Evolutionary conservation across 139 green algal genomes (phyloP), one percentile per base, ranked within the genome.

Genomic region (Micractinium conductrix): DNA sequence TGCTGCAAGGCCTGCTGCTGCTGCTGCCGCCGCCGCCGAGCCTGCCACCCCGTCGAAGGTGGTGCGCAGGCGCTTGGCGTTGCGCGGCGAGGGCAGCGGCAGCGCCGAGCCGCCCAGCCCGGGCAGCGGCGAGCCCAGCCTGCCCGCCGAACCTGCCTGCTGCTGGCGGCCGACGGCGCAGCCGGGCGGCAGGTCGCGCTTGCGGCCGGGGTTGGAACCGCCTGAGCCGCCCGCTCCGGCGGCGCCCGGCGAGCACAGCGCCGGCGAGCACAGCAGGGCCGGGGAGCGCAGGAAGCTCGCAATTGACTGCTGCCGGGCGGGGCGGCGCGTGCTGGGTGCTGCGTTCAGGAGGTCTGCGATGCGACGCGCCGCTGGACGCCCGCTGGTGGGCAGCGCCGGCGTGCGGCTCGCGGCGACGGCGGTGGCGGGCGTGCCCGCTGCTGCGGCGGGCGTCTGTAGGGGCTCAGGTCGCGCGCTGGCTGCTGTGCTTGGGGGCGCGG

Each of bases 271-370:
- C 12, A 33, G 24, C 40, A 55, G 42, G 2, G 62, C 78, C 26
- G 78, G 78, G 3, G 78, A 83, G 62, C 60, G 78, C 43, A 83
- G 60, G 62, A 74, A 83, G n/a, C 55, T 19, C 4, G 62, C 42
- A 10, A 83, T 83, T 55, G 48, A 71, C 40, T 45, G 67, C 78
- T 83, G 78, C 62, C 71, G 44, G 33, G 10, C 30, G 4, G 42
- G 53, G 60, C 78, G 60, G 3, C 62, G 78, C 7, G 78, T 75
- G 78, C 42, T 74, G 62, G 78, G 78, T 0, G 43, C 76, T 1
- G 76, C 37, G 9, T 82, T 67, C 6, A 80, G 48, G 4, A 80
- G 45, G 74, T 80, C 74, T 19, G 43, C 74, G 1, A 80, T 48
- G 8, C 74, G n/a, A 10, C 74, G 48, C 4, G 71, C 71, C 0